Percentiles rank a stretch among this genome's conserved stretches.
These are phyloP conservation scores for Pseudozyma sp. DNA, from an alignment of 1,284 basidiomycete species.

Conservation along the genomic window DNA sequence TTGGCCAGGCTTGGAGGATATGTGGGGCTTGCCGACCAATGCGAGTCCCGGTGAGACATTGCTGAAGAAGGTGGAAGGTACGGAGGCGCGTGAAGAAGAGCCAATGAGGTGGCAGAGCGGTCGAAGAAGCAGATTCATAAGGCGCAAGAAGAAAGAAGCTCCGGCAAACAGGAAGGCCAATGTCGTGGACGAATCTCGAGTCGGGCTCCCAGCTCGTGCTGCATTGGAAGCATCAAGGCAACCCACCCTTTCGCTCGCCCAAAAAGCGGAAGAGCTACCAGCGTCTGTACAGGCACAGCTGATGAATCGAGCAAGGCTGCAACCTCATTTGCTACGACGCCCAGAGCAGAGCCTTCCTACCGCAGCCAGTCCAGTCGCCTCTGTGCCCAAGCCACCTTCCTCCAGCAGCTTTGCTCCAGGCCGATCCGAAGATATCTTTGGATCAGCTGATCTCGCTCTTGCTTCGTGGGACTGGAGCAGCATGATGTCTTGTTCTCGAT, in stretches of 20 bases:
- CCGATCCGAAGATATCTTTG: background rate
- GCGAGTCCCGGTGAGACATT: background rate
- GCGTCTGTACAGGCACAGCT: background rate
- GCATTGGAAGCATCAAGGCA: background rate
- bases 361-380: background rate
- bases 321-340: no score
- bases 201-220: background rate
- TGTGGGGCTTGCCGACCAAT: slow-evolving; percentile 28
- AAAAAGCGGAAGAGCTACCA: background rate
- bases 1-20: slow-evolving; percentile 30
- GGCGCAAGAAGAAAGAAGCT: slow-evolving; percentile 10
- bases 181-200: background rate
- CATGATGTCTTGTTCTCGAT: slow-evolving; percentile 7
- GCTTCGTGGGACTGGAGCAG: slow-evolving; percentile 7
- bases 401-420: background rate
- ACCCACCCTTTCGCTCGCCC: no score
- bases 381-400: background rate
- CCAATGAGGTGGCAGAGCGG: slow-evolving; percentile 40
- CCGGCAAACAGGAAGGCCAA: background rate
- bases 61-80: background rate
- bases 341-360: background rate
- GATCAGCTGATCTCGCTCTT: background rate
- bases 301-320: background rate
- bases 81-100: background rate
- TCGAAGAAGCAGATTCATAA: slow-evolving; percentile 26